Base-by-base conservation (phyloP, 2,329 filamentous ascomycete species). In the Elsinoe arachidis region DNA sequence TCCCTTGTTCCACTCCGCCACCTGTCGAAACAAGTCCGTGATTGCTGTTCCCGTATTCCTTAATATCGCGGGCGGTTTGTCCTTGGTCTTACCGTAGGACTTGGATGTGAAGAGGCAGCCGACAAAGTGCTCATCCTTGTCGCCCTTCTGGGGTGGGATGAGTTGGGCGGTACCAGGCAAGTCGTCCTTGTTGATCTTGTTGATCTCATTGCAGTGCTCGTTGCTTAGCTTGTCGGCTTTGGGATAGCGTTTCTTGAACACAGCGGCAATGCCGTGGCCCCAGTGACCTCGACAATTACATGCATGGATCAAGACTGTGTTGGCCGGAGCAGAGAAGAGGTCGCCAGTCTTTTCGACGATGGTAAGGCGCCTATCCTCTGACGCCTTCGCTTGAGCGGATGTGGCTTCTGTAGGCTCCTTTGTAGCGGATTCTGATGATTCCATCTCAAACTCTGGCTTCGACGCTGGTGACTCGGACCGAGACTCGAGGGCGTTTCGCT, bases 61-160 rank as follows among this genome's bases (percentile, higher is more conserved):
- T 10, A 84, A 55, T 37, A 85, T 82, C 12, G 66, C 62, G 0
- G 68, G 64, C 1, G 70, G 69, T 0, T 69, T 59, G 57, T 78
- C 76, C 23, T 72, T 75, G 5, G 60, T 65, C 41, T 66, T 69
- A 0, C 81, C 81, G 58, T 74, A 79, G 1, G 68, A 68, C 2
- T 68, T 64, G 2, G 78, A 81, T 0, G 81, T 84, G 61, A 84
- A 84, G 0, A 85, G 66, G 61, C 81, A 84, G 0, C 78, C 76
- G 23, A 85, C 74, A 74, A 78, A 84, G 57, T 81, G 78, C 11
- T 57, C 4, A 37, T 67, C 67, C 34, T 74, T 69, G 3, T 59
- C 53, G 19, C 30, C 23, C 5, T 43, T 39, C 15, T 74, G 72
- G 0, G 80, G 80, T 3, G 77, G 73, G 23, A 84, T 83, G 1